Percentiles rank a stretch among this genome's conserved stretches.
phyloP scores from a whole-genome alignment of 805 yeast genomes.

The Brettanomyces bruxellensis region DNA sequence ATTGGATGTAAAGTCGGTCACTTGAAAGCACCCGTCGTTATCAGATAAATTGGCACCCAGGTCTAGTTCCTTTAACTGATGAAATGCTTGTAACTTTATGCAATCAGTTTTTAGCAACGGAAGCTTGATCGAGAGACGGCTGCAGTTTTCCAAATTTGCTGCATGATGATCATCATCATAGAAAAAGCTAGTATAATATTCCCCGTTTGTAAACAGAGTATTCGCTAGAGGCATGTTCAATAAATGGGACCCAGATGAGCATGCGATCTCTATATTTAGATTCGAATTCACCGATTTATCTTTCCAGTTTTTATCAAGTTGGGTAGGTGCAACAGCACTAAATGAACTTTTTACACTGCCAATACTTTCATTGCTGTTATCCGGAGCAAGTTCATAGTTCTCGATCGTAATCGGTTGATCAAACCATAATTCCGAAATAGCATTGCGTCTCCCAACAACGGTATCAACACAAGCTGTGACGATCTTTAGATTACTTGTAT shows the following conservation, averaged over 20 bases:
- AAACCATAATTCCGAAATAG: constrained; percentile 21
- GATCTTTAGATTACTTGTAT: constrained; percentile 6
- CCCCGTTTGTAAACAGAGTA: constrained; percentile 19
- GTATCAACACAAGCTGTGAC: constrained; percentile 22
- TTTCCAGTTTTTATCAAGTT: constrained; percentile 13
- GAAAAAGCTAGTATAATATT: constrained; percentile 18
- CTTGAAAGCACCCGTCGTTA: constrained; percentile 20
- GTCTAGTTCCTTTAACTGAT: constrained; percentile 6
- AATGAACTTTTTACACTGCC: constrained; percentile 5
- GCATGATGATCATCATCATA: constrained; percentile 4
- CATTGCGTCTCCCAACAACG: constrained; percentile 16
- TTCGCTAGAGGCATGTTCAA: constrained; percentile 13
- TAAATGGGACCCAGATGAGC: neutral
- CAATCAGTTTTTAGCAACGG: neutral
- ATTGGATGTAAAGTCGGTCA: constrained; percentile 48
- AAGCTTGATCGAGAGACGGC: constrained; percentile 3
- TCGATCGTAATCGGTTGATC: constrained; percentile 8
- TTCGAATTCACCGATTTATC: constrained; percentile 2
- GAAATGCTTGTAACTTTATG: neutral
- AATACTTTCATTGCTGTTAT: neutral
- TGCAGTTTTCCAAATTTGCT: constrained; percentile 9
- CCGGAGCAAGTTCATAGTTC: constrained; percentile 6
- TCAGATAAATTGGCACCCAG: neutral
- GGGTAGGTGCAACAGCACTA: constrained; percentile 11
- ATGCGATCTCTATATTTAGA: constrained; percentile 2